Evolutionary conservation across 1,139 yeast species (phyloP), one percentile per base, ranked within the genome.

Genomic region (Tardiomyces depauwii): DNA sequence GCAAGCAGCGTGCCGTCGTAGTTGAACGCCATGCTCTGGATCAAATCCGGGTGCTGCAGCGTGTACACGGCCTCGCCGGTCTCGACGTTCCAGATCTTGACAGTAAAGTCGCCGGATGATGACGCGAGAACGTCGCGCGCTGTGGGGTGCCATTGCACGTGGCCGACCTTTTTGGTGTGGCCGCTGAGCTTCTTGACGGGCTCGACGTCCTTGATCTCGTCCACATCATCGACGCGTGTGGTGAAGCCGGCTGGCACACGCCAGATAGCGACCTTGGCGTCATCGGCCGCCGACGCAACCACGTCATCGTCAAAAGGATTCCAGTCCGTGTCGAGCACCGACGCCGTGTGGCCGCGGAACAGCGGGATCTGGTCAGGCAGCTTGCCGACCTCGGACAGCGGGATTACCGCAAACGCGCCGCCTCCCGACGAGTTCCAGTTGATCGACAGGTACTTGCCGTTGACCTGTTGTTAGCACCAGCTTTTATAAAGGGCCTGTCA

Each of bases 341-440:
- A 83, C 10, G 95, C 96, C 44, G 91, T 84, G 64, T 91, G 97
- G 18, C 98, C 98, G 58, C 96, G 78, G 65, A 89, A 91, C 55
- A 91, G 73, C 1, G 97, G 91, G 43, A 88, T 91, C 50, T 83
- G 78, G 58, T 91, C 98, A 5, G 96, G 97, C 10, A 91, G 81
- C 64, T 88, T 91, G n/a, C 97, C 97, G 18, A 78, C 82, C 64
- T 89, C 96, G 10, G 64, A 61, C 28, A 86, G 70, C 1, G 98
- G 98, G 47, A 91, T 80, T 14, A 91, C 83, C 1, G 95, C 96
- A 71, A 91, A 89, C 0, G 97, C 93, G 46, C 98, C 98, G 51
- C 97, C 97, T 41, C 97, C 97, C 7, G 94, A 82, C 18, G 96
- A 74, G 51, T 86, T 88, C 96, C 96, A 88, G 64, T 87, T 88